Conservation (phyloP, 2,329 filamentous ascomycete species). For the Colletotrichum phormii region DNA sequence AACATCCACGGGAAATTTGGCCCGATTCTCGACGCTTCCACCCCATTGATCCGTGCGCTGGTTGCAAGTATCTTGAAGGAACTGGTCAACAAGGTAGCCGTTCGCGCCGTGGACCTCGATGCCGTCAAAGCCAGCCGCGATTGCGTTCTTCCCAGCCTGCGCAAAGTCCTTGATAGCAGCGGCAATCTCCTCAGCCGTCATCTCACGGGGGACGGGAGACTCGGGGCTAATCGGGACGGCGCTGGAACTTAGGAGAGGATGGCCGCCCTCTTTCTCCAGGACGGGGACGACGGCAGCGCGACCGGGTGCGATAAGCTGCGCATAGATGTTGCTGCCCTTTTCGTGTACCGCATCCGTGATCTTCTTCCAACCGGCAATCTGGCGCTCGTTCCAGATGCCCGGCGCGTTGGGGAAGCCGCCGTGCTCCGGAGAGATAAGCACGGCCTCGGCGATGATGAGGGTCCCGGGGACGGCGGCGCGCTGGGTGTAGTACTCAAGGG, state of each 20-base stretch:
- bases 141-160: constrained; percentile 62
- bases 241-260: constrained; percentile 43
- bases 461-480: constrained; percentile 55
- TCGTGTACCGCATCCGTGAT: constrained; percentile 73
- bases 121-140: constrained; percentile 76
- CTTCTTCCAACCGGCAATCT: constrained; percentile 69
- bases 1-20: constrained; percentile 64
- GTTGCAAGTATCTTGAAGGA: constrained; percentile 64
- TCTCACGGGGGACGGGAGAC: constrained; percentile 65
- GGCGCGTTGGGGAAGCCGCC: constrained; percentile 59
- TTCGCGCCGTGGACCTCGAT: constrained; percentile 72
- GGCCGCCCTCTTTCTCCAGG: constrained; percentile 42
- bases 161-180: constrained; percentile 68
- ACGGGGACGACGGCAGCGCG: constrained; percentile 57
- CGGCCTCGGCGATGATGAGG: constrained; percentile 57
- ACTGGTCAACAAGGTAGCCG: constrained; percentile 72
- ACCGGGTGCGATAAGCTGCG: constrained; percentile 72
- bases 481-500: constrained; percentile 57
- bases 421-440: constrained; percentile 52
- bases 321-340: constrained; percentile 69
- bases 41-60: constrained; percentile 63
- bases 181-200: constrained; percentile 75
- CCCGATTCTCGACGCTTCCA: constrained; percentile 63
- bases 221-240: constrained; percentile 56
- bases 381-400: constrained; percentile 65